Percentiles rank a stretch among this genome's conserved stretches.
Conservation (phyloP, 257 asterid species). For the Ilex asprella region DNA sequence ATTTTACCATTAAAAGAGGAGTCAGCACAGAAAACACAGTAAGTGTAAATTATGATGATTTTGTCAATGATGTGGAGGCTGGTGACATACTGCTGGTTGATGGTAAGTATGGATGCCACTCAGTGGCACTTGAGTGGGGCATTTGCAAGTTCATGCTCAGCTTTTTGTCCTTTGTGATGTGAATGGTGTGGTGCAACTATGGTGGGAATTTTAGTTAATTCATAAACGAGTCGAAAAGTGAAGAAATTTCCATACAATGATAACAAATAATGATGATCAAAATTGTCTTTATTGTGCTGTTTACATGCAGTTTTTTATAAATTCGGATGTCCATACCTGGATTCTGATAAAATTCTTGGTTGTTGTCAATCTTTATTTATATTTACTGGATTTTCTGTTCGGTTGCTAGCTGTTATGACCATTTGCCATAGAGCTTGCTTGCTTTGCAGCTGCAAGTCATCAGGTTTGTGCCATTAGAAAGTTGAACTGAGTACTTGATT, state of each 20-base stretch:
- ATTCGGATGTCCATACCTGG: neutral
- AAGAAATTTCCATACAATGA: too few relatives aligned
- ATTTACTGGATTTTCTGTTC: too few relatives aligned
- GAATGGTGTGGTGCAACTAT: neutral
- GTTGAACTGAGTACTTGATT: too few relatives aligned
- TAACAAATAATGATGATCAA: too few relatives aligned
- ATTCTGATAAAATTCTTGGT: neutral
- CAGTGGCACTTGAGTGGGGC: neutral
- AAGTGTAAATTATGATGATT: slow-evolving; percentile 95
- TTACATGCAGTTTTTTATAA: neutral
- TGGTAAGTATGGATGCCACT: slow-evolving; percentile 44
- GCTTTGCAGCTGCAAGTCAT: neutral
- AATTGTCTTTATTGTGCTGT: too few relatives aligned
- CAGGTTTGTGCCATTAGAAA: too few relatives aligned
- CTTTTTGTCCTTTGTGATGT: neutral
- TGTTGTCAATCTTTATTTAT: too few relatives aligned
- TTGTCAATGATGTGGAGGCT: slow-evolving; percentile 76
- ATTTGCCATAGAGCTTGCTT: neutral
- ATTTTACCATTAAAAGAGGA: slow-evolving; percentile 82
- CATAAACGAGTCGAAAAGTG: neutral
- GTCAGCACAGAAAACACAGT: slow-evolving; percentile 79
- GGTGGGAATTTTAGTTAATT: neutral
- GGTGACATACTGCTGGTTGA: slow-evolving; percentile 89
- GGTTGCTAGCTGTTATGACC: neutral
- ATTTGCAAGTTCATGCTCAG: neutral